A percentile compares a stretch with the other conserved stretches of the same genome.
Conservation (phyloP, 2,329 filamentous ascomycete genomes). For the Stromatinia cepivora region DNA sequence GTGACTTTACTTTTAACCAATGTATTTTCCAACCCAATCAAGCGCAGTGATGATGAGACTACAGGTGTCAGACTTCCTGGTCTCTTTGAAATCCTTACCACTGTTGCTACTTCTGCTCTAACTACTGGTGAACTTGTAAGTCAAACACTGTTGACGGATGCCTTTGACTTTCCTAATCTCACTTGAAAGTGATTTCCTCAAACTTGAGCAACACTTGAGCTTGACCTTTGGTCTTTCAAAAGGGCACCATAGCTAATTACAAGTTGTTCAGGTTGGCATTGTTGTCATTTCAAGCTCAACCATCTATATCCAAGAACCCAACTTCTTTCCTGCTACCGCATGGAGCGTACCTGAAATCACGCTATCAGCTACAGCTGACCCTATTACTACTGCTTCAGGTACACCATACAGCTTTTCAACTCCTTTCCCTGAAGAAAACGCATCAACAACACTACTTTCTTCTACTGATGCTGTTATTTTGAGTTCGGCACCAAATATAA, state of each 20-base stretch:
- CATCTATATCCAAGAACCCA: slow-evolving; percentile 14
- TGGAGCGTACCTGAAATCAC: background rate
- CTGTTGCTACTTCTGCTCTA: background rate
- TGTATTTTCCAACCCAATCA: background rate
- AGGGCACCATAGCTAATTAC: background rate
- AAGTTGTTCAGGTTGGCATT: background rate
- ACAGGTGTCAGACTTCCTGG: background rate
- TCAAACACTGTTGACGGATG: background rate
- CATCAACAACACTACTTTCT: background rate
- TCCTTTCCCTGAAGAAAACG: background rate
- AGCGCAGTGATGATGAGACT: background rate
- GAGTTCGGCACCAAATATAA: background rate
- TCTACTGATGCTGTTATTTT: background rate
- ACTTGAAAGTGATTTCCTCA: background rate
- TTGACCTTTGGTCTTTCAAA: background rate
- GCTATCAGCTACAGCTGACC: background rate
- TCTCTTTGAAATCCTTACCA: background rate
- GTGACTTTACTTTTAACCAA: background rate
- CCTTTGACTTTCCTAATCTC: background rate
- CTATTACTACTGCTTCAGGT: background rate
- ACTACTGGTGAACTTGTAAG: slow-evolving; percentile 1
- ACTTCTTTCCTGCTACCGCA: background rate
- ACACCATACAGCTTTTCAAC: background rate
- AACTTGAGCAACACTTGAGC: background rate
- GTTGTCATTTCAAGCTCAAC: slow-evolving; percentile 12